These are phyloP conservation scores for Penicillium dipodomyicola DNA, from an alignment of 495 filamentous ascomycete genomes.

Conservation along the genomic window DNA sequence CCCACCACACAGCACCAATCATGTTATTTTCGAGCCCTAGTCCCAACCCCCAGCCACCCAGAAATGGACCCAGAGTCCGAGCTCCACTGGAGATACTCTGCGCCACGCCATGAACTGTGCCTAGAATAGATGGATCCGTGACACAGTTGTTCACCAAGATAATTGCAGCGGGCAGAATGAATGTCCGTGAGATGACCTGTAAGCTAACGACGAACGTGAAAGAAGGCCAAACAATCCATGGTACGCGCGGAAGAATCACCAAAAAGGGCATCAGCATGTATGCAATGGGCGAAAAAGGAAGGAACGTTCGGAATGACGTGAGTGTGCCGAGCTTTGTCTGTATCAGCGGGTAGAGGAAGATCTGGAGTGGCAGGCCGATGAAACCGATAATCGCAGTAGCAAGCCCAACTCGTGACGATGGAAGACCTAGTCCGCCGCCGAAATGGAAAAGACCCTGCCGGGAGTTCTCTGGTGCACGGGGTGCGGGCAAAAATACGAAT, in stretches of 20 bases:
- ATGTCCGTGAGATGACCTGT: constrained; percentile 70
- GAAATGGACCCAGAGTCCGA: constrained; percentile 62
- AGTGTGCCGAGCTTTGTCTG: constrained; percentile 61
- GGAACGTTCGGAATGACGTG: constrained; percentile 54
- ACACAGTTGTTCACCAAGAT: constrained; percentile 70
- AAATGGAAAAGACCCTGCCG: constrained; percentile 58
- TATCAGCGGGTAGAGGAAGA: constrained; percentile 66
- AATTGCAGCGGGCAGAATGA: constrained; percentile 64
- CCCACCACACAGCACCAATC: constrained; percentile 72
- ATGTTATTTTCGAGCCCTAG: constrained; percentile 62
- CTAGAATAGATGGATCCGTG: constrained; percentile 59
- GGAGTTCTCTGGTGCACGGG: constrained; percentile 50
- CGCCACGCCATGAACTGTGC: constrained; percentile 68
- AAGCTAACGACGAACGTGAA: constrained; percentile 61
- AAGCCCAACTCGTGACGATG: constrained; percentile 64
- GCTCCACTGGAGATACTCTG: constrained; percentile 60
- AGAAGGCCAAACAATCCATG: constrained; percentile 51
- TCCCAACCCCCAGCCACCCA: constrained; percentile 65
- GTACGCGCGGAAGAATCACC: constrained; percentile 51
- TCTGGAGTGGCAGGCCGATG: constrained; percentile 66
- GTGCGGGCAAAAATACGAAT: constrained; percentile 68
- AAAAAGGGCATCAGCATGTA: constrained; percentile 69
- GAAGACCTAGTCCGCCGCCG: constrained; percentile 67
- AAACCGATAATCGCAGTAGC: constrained; percentile 68
- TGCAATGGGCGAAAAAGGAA: constrained; percentile 63